A percentile compares a stretch with the other conserved stretches of the same genome.
Evolutionary conservation across 192 early-diverging fungal genomes (phyloP).

Genomic region (Entomortierella lignicola): DNA sequence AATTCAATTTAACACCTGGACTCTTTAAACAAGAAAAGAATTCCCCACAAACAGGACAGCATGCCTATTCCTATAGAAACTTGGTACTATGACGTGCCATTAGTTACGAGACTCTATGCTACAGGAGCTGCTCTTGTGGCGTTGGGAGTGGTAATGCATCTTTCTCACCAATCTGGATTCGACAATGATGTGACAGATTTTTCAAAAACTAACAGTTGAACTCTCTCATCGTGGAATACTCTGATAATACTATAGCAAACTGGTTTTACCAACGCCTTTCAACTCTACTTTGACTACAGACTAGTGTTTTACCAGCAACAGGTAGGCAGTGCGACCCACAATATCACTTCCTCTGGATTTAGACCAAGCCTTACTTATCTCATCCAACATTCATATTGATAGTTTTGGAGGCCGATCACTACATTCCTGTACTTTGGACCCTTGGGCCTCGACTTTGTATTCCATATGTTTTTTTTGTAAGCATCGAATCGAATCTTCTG

Average conservation of each 20-base stretch:
- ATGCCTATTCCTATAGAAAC: conserved; percentile 80
- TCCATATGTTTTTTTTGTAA: conserved; percentile 93
- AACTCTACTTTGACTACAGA: conserved; percentile 85
- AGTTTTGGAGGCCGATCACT: conserved; percentile 94
- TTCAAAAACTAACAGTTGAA: not conserved
- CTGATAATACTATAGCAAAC: conserved; percentile 72
- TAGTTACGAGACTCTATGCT: conserved; percentile 87
- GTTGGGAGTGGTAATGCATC: conserved; percentile 76
- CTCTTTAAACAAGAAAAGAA: not conserved
- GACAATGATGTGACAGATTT: too few relatives aligned
- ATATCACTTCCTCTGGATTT: too few relatives aligned
- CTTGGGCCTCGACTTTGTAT: conserved; percentile 90
- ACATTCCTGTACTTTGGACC: conserved; percentile 95
- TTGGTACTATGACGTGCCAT: conserved; percentile 92
- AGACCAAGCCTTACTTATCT: too few relatives aligned
- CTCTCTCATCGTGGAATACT: not conserved
- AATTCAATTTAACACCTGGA: not conserved
- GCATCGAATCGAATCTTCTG: conserved; percentile 1
- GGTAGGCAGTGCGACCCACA: conserved; percentile 64
- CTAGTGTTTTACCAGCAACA: conserved; percentile 75
- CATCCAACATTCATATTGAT: conserved; percentile 3
- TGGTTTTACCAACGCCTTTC: conserved; percentile 80
- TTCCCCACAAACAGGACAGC: not conserved
- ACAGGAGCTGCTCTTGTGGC: conserved; percentile 82
- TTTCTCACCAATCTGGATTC: not conserved